Conservation (phyloP, 2,329 filamentous ascomycete genomes). For the Epichloe elymi region DNA sequence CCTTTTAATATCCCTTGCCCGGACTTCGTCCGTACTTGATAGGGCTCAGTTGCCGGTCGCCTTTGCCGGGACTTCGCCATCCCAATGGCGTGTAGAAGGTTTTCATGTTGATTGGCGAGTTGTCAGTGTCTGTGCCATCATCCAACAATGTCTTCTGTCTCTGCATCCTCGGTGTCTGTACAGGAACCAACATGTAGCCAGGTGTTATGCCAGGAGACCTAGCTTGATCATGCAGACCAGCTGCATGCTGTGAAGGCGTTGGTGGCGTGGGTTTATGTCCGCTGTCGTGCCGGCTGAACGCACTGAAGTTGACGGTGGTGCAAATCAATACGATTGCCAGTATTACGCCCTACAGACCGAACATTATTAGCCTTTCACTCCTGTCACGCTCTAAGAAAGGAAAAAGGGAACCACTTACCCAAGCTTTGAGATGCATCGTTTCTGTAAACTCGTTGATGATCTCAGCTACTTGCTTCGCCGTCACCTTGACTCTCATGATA, state of each 20-base stretch:
- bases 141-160: slow-evolving; percentile 29
- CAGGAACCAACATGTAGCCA: slow-evolving; percentile 36
- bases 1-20: slow-evolving; percentile 18
- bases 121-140: slow-evolving; percentile 39
- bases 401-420: slow-evolving; percentile 26
- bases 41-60: slow-evolving; percentile 34
- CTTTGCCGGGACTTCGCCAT: slow-evolving; percentile 36
- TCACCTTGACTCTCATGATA: slow-evolving; percentile 67
- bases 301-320: slow-evolving; percentile 38
- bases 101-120: slow-evolving; percentile 29
- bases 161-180: slow-evolving; percentile 33
- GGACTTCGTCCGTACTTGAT: slow-evolving; percentile 29
- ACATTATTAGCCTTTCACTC: not conserved
- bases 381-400: too few relatives aligned
- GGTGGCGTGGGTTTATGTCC: slow-evolving; percentile 1
- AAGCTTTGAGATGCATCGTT: slow-evolving; percentile 71
- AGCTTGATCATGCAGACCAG: slow-evolving; percentile 8
- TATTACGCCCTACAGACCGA: slow-evolving; percentile 32
- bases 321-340: slow-evolving; percentile 34
- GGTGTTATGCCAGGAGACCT: slow-evolving; percentile 22
- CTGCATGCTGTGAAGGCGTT: slow-evolving; percentile 7
- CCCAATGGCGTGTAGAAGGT: slow-evolving; percentile 33
- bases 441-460: slow-evolving; percentile 93
- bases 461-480: slow-evolving; percentile 75
- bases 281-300: slow-evolving; percentile 19